Evolutionary conservation across 2,329 filamentous ascomycete genomes (phyloP), one percentile per base, ranked within the genome.

Genomic region (Fusarium guadeloupense): DNA sequence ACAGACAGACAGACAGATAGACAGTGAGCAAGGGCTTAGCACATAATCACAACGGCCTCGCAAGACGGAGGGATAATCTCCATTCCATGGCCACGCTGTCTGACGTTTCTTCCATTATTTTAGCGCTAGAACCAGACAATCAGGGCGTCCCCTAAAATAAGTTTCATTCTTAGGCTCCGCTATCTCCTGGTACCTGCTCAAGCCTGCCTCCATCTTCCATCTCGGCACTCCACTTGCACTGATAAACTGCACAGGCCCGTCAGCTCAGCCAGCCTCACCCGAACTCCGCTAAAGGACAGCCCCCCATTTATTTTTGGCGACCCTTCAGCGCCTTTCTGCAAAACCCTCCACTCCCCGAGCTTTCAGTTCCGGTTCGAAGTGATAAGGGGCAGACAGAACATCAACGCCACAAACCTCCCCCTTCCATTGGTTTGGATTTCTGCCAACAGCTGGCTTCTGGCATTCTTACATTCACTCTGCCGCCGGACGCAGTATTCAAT

Each of bases 321-420:
- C 39, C 49, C 35, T 20, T 43, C 60, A 49, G 60, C 38, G 60
- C 60, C 45, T 64, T 43, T 65, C 55, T 42, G 13, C 46, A 62
- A 38, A 61, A 64, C 55, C 60, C 60, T 58, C 30, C 9, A n/a
- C 30, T 33, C 17, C 17, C 34, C 44, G 60, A 64, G 61, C 61
- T 65, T 54, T 43, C 56, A 64, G 44, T 62, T 55, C 59, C 44
- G 51, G 41, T 56, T 56, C 45, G 45, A 60, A 31, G 51, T 64
- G 40, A 52, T 59, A 67, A 69, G 64, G 66, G 67, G 57, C 52
- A 62, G 64, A 55, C 61, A 53, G 37, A 47, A 41, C 64, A 67
- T 58, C 59, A 65, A 54, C 68, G 64, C 68, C 66, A 68, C 68
- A 61, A n/a, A 64, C 62, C 52, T 54, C 54, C 66, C 56, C 25